Evolutionary conservation across 176 grass and related monocot species (phyloP).

Genomic region (Leersia perrieri): DNA sequence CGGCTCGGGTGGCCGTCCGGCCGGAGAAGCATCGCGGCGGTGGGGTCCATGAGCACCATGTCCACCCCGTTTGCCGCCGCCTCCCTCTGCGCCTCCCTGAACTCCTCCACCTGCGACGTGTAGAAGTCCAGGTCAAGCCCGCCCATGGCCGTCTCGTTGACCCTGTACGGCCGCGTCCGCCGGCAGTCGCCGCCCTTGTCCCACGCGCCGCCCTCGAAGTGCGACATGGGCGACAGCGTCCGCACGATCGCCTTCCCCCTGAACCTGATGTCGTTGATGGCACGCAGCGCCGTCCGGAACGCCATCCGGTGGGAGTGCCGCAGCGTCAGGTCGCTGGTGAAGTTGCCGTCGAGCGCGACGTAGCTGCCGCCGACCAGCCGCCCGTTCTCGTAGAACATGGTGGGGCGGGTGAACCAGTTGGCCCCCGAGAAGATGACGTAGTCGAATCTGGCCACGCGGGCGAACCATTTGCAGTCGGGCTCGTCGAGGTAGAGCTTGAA

Average conservation of each 20-base stretch:
- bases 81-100: slow-evolving; percentile 40
- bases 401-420: slow-evolving; percentile 60
- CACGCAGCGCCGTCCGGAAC: slow-evolving; percentile 50
- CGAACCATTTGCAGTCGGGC: slow-evolving; percentile 51
- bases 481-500: slow-evolving; percentile 68
- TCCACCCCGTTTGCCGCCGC: slow-evolving; percentile 18
- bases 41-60: slow-evolving; percentile 49
- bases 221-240: slow-evolving; percentile 63
- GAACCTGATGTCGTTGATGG: slow-evolving; percentile 13
- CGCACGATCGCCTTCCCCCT: slow-evolving; percentile 46
- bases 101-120: slow-evolving; percentile 65
- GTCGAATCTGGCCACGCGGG: slow-evolving; percentile 43
- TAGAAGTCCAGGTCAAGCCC: slow-evolving; percentile 49
- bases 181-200: slow-evolving; percentile 60
- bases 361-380: slow-evolving; percentile 51
- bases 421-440: slow-evolving; percentile 64
- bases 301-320: slow-evolving; percentile 47
- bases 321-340: slow-evolving; percentile 52
- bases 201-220: slow-evolving; percentile 73
- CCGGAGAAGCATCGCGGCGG: slow-evolving; percentile 50
- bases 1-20: slow-evolving; percentile 71
- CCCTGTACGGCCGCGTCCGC: slow-evolving; percentile 42
- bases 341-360: slow-evolving; percentile 40
- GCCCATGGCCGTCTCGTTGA: slow-evolving; percentile 42
- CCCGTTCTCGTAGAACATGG: slow-evolving; percentile 43